phyloP scores from a whole-genome alignment of 768 basidiomycete genomes.

The Cystofilobasidium capitatum region DNA sequence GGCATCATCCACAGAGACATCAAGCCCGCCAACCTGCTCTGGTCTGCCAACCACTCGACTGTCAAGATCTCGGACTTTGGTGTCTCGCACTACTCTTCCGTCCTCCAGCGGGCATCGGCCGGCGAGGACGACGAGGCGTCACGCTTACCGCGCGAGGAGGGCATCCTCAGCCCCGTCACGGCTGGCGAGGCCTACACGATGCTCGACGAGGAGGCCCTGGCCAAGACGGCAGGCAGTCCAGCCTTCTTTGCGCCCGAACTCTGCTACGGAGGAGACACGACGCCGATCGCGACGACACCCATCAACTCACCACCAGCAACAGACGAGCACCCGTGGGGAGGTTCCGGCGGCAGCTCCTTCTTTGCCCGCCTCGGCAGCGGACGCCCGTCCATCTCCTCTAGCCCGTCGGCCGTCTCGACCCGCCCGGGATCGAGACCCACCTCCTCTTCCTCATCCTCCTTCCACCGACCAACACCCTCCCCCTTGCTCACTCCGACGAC shows the following conservation, averaged over 20 bases:
- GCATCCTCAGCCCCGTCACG: too few species aligned
- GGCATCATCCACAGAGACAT: slow-evolving; percentile 99
- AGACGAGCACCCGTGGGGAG: slow-evolving; percentile 21
- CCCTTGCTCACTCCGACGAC: not conserved
- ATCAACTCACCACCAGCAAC: slow-evolving; percentile 10
- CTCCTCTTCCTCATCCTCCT: not conserved
- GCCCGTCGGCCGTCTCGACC: slow-evolving; percentile 35
- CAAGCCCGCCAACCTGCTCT: slow-evolving; percentile 93
- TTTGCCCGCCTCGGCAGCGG: slow-evolving; percentile 4
- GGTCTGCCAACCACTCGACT: slow-evolving; percentile 69
- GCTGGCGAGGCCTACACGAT: slow-evolving; percentile 34
- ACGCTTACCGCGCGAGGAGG: not conserved
- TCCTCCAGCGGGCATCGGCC: slow-evolving; percentile 59
- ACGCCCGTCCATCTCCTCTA: not conserved
- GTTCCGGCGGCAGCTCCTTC: slow-evolving; percentile 27
- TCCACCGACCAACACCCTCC: not conserved
- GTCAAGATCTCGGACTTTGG: slow-evolving; percentile 99
- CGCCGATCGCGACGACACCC: slow-evolving; percentile 25
- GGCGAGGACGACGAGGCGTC: slow-evolving; percentile 13
- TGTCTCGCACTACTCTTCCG: slow-evolving; percentile 89
- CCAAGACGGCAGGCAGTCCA: slow-evolving; percentile 87
- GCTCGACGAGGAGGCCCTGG: slow-evolving; percentile 73
- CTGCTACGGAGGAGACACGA: slow-evolving; percentile 51
- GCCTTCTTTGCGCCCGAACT: slow-evolving; percentile 95
- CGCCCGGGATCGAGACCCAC: slow-evolving; percentile 8